A percentile compares a stretch with the other conserved stretches of the same genome.
Evolutionary conservation across 768 basidiomycete genomes (phyloP).

Genomic region (Phylloporus sp.): DNA sequence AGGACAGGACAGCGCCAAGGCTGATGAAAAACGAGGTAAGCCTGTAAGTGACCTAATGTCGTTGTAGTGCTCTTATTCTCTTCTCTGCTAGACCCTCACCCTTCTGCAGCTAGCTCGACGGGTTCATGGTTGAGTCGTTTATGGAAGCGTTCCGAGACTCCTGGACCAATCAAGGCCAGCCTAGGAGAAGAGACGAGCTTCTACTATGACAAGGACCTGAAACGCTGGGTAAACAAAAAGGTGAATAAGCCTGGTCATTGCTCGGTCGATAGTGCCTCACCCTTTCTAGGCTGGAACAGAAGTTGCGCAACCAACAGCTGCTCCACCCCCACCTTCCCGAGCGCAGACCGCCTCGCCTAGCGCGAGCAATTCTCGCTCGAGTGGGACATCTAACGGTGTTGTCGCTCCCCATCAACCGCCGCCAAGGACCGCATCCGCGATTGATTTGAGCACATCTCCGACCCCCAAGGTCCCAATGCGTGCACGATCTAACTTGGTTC

Average conservation of each 20-base stretch:
- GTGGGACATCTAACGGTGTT: conserved; percentile 24
- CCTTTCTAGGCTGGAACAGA: conserved; percentile 48
- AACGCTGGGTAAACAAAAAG: conserved; percentile 95
- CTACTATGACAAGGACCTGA: conserved; percentile 92
- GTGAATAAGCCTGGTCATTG: conserved; percentile 35
- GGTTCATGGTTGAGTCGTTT: conserved; percentile 79
- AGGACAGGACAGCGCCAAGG: conserved; percentile 14
- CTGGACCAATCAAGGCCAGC: conserved; percentile 83
- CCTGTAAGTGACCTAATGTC: not conserved
- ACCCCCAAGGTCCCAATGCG: conserved; percentile 50
- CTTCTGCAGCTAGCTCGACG: conserved; percentile 29
- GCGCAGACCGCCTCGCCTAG: conserved; percentile 84
- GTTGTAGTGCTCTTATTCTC: not conserved
- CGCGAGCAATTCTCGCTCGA: conserved; percentile 35
- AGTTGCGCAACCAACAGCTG: conserved; percentile 45
- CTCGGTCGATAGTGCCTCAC: not conserved
- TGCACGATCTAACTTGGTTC: conserved; percentile 61
- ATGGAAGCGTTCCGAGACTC: conserved; percentile 65
- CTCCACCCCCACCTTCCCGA: conserved; percentile 76
- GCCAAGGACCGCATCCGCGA: conserved; percentile 56
- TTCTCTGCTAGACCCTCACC: conserved; percentile 2
- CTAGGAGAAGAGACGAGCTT: conserved; percentile 88
- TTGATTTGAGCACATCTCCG: conserved; percentile 52
- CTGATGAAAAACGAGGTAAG: conserved; percentile 32
- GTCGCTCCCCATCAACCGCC: conserved; percentile 13